These are phyloP conservation scores for Vickermania ingenoplastis DNA, from an alignment of 208 protist species.

Conservation along the genomic window DNA sequence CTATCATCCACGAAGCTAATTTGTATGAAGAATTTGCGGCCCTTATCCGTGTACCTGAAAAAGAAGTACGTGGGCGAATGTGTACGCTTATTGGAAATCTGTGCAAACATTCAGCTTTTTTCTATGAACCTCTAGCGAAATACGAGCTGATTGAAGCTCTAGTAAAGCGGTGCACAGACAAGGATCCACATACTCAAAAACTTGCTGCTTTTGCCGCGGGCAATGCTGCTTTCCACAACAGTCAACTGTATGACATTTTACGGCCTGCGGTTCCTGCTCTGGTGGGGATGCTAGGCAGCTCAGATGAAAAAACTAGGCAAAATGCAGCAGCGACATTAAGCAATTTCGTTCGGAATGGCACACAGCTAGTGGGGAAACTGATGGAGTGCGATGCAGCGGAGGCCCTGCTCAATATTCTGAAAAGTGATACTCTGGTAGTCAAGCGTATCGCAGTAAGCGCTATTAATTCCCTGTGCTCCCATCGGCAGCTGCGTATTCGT, in stretches of 20 bases:
- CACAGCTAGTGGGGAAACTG: conserved; percentile 49
- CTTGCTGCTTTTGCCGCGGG: conserved; percentile 94
- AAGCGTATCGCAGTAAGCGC: conserved; percentile 85
- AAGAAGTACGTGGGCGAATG: conserved; percentile 79
- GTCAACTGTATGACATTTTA: conserved; percentile 76
- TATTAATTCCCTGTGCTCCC: conserved; percentile 85
- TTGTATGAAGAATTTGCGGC: conserved; percentile 57
- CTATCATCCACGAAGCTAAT: conserved; percentile 68
- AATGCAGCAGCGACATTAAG: conserved; percentile 92
- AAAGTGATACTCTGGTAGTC: conserved; percentile 42
- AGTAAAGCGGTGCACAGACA: conserved; percentile 75
- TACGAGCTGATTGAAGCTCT: conserved; percentile 62
- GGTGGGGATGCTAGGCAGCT: conserved; percentile 55
- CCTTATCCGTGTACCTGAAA: conserved; percentile 64
- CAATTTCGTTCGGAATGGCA: conserved; percentile 92
- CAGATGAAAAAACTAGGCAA: conserved; percentile 91
- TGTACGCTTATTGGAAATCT: conserved; percentile 94
- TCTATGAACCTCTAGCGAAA: conserved; percentile 79
- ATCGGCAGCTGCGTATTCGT: conserved; percentile 58
- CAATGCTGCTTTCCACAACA: conserved; percentile 92
- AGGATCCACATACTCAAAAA: conserved; percentile 84
- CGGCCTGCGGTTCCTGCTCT: conserved; percentile 65
- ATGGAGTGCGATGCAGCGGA: conserved; percentile 59
- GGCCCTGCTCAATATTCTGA: conserved; percentile 65
- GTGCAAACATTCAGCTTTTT: conserved; percentile 90